Conservation (phyloP, 345 rosid species). For the Combretum micranthum region DNA sequence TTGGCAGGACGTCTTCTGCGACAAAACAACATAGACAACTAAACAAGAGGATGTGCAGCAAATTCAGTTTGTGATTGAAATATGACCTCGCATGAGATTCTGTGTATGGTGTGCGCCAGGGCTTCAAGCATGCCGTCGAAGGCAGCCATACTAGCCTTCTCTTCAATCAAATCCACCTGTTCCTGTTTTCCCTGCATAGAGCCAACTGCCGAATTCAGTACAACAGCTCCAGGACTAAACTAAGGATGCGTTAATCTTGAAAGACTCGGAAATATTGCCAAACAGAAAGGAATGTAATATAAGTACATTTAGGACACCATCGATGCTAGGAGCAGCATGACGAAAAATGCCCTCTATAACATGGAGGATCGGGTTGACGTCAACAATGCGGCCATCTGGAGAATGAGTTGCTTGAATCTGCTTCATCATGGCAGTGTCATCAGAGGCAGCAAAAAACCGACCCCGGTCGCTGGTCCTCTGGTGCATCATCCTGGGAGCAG, state of each 20-base stretch:
- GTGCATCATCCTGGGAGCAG: too few relatives aligned
- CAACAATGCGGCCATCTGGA: conserved; percentile 44
- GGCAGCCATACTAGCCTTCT: conserved; percentile 9
- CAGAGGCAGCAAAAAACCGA: conserved; percentile 18
- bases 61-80: background rate
- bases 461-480: too few relatives aligned
- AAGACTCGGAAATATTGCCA: too few relatives aligned
- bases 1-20: too few relatives aligned
- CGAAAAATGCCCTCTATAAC: conserved; percentile 43
- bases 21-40: background rate
- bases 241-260: too few relatives aligned
- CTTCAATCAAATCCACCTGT: conserved; percentile 13
- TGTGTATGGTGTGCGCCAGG: conserved; percentile 23
- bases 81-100: conserved; percentile 40
- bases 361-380: conserved; percentile 33
- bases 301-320: too few relatives aligned
- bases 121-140: conserved; percentile 26
- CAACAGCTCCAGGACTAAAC: too few relatives aligned
- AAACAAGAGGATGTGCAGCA: background rate
- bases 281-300: too few relatives aligned
- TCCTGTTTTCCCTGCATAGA: conserved; percentile 16
- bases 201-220: background rate
- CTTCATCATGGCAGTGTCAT: conserved; percentile 48
- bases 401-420: conserved; percentile 53
- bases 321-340: too few relatives aligned